phyloP scores from a whole-genome alignment of 371 early-diverging fungal species.

The Fennellomyces sp. region DNA sequence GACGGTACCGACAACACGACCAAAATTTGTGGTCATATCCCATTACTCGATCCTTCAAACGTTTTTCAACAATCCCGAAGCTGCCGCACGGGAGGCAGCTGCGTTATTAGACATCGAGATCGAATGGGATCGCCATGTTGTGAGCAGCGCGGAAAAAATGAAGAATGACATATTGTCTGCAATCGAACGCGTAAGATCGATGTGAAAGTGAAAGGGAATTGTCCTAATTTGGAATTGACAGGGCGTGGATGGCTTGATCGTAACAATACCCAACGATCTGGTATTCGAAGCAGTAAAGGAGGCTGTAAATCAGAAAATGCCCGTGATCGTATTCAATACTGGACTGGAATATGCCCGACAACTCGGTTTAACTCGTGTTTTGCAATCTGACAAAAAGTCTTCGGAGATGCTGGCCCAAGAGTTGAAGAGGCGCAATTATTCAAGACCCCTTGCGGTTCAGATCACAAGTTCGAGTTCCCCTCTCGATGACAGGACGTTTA shows the following conservation, averaged over 20 bases:
- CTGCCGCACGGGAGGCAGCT: slow-evolving; percentile 47
- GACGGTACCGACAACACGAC: background rate
- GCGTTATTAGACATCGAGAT: slow-evolving; percentile 31
- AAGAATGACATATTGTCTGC: slow-evolving; percentile 27
- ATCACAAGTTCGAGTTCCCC: background rate
- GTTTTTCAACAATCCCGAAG: slow-evolving; percentile 30
- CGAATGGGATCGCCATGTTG: slow-evolving; percentile 34
- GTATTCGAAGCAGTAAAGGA: slow-evolving; percentile 37
- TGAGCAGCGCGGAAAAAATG: slow-evolving; percentile 23
- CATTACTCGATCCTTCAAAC: slow-evolving; percentile 30
- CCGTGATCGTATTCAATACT: slow-evolving; percentile 51
- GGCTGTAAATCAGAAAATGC: slow-evolving; percentile 28
- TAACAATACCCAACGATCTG: slow-evolving; percentile 43
- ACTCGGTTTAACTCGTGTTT: slow-evolving; percentile 38
- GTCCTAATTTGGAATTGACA: background rate
- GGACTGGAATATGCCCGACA: slow-evolving; percentile 40
- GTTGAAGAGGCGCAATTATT: slow-evolving; percentile 22
- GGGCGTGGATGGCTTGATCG: slow-evolving; percentile 39
- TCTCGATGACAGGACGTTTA: slow-evolving; percentile 1
- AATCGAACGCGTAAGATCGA: slow-evolving; percentile 11
- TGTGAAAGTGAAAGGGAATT: background rate
- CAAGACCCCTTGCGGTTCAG: slow-evolving; percentile 16
- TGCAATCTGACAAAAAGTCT: slow-evolving; percentile 46
- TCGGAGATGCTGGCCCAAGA: slow-evolving; percentile 39
- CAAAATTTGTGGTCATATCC: slow-evolving; percentile 27